Evolutionary conservation across 257 asterid genomes (phyloP), one percentile per base, ranked within the genome.

Genomic region (Prunella vulgaris): DNA sequence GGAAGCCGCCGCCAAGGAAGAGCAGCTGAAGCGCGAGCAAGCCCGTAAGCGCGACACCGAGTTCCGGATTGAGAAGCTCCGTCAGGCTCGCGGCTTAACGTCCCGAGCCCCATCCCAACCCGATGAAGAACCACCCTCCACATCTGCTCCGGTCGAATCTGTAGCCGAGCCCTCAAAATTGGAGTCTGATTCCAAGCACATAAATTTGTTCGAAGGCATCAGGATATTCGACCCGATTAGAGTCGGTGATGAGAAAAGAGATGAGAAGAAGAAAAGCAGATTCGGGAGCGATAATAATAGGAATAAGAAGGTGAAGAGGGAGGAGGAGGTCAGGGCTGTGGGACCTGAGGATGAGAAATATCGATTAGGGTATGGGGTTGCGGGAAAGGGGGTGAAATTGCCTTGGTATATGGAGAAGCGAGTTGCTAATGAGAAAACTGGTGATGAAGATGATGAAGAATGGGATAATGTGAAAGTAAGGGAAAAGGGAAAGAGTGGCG

Each of bases 1-100:
- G 79, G 95, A 90, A 80, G 94, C 91, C 54, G 98, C 98, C 22
- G 96, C 96, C 53, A 89, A 82, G 78, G 96, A 93, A 42, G 99
- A 93, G 82, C 97, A 90, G 78, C 53, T 90, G 75, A 85, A 87
- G 76, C 97, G 93, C 67, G 96, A 90, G 69, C 87, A 90, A 77
- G 66, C 90, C 56, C 90, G 90, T 14, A 84, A 78, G 67, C 89
- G 89, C 62, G 96, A 93, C 14, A 17, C 92, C 48, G 92, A 88
- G 32, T 59, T 78, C 10, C 95, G 99, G 10, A 80, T 93, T 67
- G 90, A 85, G 66, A 73, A 88, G 83, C 97, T 93, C 71, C 97
- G 99, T 3, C 81, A 82, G 82, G 82, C 92, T 32, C 96, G 97
- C 14, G 92, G 97, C 27, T 69, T 88, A 20, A 58, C 89, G 35